Base-by-base conservation (phyloP, 2,329 filamentous ascomycete genomes). In the Aureobasidium sp. region DNA sequence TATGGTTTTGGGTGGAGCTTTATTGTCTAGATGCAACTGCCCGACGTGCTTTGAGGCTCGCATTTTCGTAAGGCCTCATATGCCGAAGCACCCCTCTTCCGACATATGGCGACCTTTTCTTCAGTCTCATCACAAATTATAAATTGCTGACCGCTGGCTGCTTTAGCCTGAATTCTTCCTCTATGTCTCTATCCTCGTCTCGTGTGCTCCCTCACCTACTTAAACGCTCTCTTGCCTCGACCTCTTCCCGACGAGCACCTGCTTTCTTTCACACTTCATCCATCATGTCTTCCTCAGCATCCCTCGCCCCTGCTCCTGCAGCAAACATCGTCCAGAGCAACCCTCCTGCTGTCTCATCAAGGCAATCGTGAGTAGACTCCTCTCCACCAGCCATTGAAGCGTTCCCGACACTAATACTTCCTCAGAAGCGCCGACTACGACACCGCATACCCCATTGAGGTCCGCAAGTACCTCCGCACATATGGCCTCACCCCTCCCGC, bases 401-500 rank as follows among this genome's bases (percentile, higher is more conserved):
- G 10, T 30, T 27, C 29, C 27, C 9, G 27, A 45, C 14, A 6
- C 61, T 50, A n/a, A 60, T 41, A 14, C 60, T 13, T 41, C 14
- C 8, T 47, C 64, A 77, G 74, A 48, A 73, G 70, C 65, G 75
- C 75, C 63, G 79, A 81, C 69, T 82, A 76, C 67, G 78, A 80
- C 72, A 78, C 78, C 51, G 74, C 79, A 25, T 75, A 80, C 68
- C 68, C 77, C 5, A 71, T 75, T 65, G 77, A 81, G 67, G 75
- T 79, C 58, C 76, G 80, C 68, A 78, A 76, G 64, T 77, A 78
- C 68, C 76, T 82, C 48, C 74, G 74, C 58, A 81, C 80, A 41
- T 81, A 82, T 67, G 80, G 80, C 59, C 74, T 83, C 62, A 77
- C 75, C 44, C 80, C 80, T 57, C 80, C 80, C 14, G 74, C 72